These are phyloP conservation scores for Entomortierella lignicola DNA, from an alignment of 192 early-diverging fungal species.

Conservation along the genomic window DNA sequence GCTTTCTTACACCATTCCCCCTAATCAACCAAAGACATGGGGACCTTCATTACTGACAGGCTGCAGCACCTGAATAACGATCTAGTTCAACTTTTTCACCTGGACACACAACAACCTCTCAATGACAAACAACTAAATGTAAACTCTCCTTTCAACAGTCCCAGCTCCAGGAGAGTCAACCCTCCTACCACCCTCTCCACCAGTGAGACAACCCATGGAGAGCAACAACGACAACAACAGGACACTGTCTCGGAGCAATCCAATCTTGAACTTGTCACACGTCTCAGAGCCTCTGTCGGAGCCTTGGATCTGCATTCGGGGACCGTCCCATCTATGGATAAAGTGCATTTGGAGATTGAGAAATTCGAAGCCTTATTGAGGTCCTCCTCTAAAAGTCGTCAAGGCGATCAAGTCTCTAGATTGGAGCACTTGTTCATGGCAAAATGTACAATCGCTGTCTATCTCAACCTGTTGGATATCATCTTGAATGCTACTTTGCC, in stretches of 20 bases:
- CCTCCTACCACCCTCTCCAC: neutral
- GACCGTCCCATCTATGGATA: slow-evolving; percentile 31
- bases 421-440: slow-evolving; percentile 64
- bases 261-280: neutral
- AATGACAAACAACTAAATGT: no score
- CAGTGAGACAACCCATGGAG: neutral
- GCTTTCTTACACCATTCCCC: neutral
- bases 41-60: slow-evolving; percentile 49
- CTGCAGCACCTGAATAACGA: slow-evolving; percentile 43
- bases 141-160: neutral
- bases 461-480: slow-evolving; percentile 66
- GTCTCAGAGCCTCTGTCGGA: slow-evolving; percentile 19
- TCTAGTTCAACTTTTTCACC: slow-evolving; percentile 48
- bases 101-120: slow-evolving; percentile 26
- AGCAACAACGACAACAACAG: neutral
- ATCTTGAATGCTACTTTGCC: slow-evolving; percentile 72
- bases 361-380: slow-evolving; percentile 12
- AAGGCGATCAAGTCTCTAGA: neutral
- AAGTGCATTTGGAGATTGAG: slow-evolving; percentile 27
- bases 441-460: slow-evolving; percentile 64
- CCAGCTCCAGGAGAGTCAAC: neutral
- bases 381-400: neutral
- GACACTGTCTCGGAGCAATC: neutral
- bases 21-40: slow-evolving; percentile 11
- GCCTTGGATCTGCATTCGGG: slow-evolving; percentile 30